These are phyloP conservation scores for Eimeria tenella DNA, from an alignment of 169 alveolate genomes.

Conservation along the genomic window DNA sequence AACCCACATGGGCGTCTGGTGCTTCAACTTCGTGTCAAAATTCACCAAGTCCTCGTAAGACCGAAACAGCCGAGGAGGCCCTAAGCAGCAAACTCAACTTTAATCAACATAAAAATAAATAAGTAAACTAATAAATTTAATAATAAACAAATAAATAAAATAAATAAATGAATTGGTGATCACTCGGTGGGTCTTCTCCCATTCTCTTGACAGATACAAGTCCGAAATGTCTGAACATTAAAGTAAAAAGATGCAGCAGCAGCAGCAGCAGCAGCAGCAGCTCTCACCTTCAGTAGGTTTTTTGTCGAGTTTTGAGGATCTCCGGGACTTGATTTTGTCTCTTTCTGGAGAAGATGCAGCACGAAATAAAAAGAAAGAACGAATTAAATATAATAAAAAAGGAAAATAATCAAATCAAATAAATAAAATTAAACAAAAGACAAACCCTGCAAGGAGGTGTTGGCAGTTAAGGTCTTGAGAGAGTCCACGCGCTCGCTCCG, in stretches of 20 bases:
- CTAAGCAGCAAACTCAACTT: not conserved
- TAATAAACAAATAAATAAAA: too few relatives aligned
- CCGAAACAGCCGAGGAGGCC: constrained; percentile 73
- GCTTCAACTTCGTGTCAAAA: constrained; percentile 74
- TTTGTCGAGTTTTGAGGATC: not conserved
- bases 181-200: not conserved
- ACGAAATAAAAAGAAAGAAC: not conserved
- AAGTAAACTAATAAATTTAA: not conserved
- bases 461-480: not conserved
- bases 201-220: too few relatives aligned
- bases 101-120: not conserved
- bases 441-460: not conserved
- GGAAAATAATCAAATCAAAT: not conserved
- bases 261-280: constrained; percentile 16
- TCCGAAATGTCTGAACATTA: too few relatives aligned
- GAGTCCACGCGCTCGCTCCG: not conserved
- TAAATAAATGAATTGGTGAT: too few relatives aligned
- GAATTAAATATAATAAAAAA: not conserved
- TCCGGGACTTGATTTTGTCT: not conserved
- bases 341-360: not conserved
- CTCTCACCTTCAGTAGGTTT: not conserved
- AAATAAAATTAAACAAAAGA: not conserved
- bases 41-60: constrained; percentile 73
- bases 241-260: not conserved
- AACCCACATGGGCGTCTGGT: constrained; percentile 77